Evolutionary conservation across 345 rosid species (phyloP), one percentile per base, ranked within the genome.

Genomic region (Melaleuca quinquenervia): DNA sequence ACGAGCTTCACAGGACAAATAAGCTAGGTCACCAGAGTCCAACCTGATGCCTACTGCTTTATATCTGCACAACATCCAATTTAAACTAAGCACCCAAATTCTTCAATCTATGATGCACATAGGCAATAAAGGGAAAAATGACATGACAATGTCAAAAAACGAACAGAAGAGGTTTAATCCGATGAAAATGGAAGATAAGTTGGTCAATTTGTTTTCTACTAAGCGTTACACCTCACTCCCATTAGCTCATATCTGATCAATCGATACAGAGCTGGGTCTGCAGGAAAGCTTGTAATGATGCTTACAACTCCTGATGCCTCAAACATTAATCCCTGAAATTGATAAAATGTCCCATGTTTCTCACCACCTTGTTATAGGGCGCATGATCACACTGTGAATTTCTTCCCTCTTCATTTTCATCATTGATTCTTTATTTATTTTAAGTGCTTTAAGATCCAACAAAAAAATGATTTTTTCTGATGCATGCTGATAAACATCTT

Each of bases 1-100:
- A 11, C 99, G 95, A 6, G 91, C 92, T 87, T 94, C 96, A 83
- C 90, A 93, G 51, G 99, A 98, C 87, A 94, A 89, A 89, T 98
- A 97, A 76, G 99, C 98, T 48, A 97, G 91, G 87, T 97, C 99
- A 83, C 99, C 99, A 84, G 99, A 97, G 89, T 97, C 99, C 89
- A 97, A 88, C 89, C 99, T 95, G 86, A 97, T 96, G 62, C 99
- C 99, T 51, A 84, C 88, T 74, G 99, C 96, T 90, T 92, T 95
- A 86, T 96, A 97, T 86, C 99, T 96, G 94, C 86, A 86, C 7
- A 88, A 83, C 78, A 54, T 82, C 32, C 70, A 50, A 62, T 13
- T 74, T 8, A 60, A 36, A 24, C 18, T 70, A 27, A 82, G 56
- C 18, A 12, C 20, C 2, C 4, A 20, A 32, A 70, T 70, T 70